These are phyloP conservation scores for Exutisphaerella laricina DNA, from an alignment of 2,329 filamentous ascomycete genomes.

Conservation along the genomic window DNA sequence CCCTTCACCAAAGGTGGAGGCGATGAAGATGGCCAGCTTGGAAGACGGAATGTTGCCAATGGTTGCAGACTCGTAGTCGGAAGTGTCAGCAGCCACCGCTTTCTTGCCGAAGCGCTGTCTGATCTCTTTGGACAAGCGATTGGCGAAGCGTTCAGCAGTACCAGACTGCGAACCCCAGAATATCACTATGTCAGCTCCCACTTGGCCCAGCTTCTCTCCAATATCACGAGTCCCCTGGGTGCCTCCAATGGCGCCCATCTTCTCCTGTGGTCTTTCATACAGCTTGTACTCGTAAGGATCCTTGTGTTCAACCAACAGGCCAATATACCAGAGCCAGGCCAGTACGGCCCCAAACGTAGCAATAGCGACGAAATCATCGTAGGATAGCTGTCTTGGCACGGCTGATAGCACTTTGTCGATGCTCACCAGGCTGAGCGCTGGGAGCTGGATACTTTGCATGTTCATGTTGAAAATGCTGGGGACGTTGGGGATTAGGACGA, in stretches of 20 bases:
- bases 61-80: constrained; percentile 40
- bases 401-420: constrained; percentile 10
- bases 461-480: not conserved
- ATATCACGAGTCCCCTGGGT: constrained; percentile 39
- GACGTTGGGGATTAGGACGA: not conserved
- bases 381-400: constrained; percentile 5
- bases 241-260: constrained; percentile 25
- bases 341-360: constrained; percentile 14
- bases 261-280: constrained; percentile 47
- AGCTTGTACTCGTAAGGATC: constrained; percentile 47
- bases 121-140: constrained; percentile 38
- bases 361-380: constrained; percentile 16
- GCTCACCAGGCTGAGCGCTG: constrained; percentile 4
- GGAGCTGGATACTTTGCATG: constrained; percentile 3
- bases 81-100: constrained; percentile 41
- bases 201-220: constrained; percentile 39
- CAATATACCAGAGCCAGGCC: constrained; percentile 9
- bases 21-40: constrained; percentile 26
- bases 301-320: constrained; percentile 41
- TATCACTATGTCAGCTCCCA: constrained; percentile 35
- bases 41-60: constrained; percentile 9
- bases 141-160: constrained; percentile 42
- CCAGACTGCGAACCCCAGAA: constrained; percentile 49
- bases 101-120: constrained; percentile 38
- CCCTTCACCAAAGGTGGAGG: constrained; percentile 30